Evolutionary conservation across 306 rosid species (phyloP).

Genomic region (Citrullus colocynthis): DNA sequence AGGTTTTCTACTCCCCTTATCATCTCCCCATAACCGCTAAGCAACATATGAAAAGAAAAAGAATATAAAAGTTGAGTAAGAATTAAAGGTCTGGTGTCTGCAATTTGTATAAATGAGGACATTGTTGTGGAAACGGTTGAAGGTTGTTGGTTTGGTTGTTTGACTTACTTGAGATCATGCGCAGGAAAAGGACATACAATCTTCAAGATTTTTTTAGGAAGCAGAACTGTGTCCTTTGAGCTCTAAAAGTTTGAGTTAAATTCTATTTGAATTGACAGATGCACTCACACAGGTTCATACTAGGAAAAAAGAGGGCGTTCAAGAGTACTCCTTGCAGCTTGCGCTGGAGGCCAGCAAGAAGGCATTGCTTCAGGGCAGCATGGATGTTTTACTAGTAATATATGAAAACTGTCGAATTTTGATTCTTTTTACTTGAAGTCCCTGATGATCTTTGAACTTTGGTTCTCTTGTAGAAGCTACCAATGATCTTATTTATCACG

Average conservation of each 20-base stretch:
- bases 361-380: conserved; percentile 71
- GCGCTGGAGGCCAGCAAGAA: conserved; percentile 65
- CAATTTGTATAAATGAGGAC: not conserved
- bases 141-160: not conserved
- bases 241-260: conserved; percentile 7
- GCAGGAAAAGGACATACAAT: not conserved
- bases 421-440: not conserved
- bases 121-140: not conserved
- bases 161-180: not conserved
- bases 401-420: conserved; percentile 14
- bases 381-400: conserved; percentile 55
- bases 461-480: not conserved
- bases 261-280: conserved; percentile 36
- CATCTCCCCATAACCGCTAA: not conserved
- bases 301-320: conserved; percentile 40
- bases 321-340: conserved; percentile 47
- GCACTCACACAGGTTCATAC: conserved; percentile 48
- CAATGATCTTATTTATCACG: not conserved
- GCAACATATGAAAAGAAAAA: not conserved
- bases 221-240: not conserved
- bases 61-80: not conserved
- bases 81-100: not conserved
- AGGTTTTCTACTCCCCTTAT: not conserved
- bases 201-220: not conserved
- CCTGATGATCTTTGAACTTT: not conserved